Evolutionary conservation across 2,329 filamentous ascomycete species (phyloP), one percentile per base, ranked within the genome.

Genomic region (Paracamarosporium sp.): DNA sequence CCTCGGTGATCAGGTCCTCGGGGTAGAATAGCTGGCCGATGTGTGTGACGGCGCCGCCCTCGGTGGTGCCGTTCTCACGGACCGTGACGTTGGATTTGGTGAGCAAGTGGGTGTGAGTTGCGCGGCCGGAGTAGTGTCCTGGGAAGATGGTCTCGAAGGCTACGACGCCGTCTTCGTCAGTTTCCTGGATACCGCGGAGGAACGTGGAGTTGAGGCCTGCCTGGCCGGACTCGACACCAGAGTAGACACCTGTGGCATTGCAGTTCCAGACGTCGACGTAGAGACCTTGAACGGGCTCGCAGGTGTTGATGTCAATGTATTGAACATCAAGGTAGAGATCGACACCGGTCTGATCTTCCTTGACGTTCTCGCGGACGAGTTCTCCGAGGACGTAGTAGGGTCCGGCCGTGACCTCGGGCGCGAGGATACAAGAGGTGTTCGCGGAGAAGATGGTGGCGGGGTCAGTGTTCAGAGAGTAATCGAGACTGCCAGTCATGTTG

Each of bases 181-280:
- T 80, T 2, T 71, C 68, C 62, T 83, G 80, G 28, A 83, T 77
- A 35, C 82, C 82, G 4, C 82, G 80, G 11, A 84, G 76, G 66
- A 74, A 83, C 17, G 67, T 73, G 13, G 58, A 66, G 50, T 73
- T 60, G 17, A 65, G 51, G 17, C 62, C 62, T 20, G 27, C 61
- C 28, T 65, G 78, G 55, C 85, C 68, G 50, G 78, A 77, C 63
- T 84, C 81, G 28, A 82, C 83, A 13, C 74, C 69, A 53, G 61
- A 53, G 53, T 68, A 69, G 30, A 60, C 53, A 27, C 66, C 64
- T 5, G 68, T 69, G 1, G 63, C 41, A 50, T 71, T 74, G 63
- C 66, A 68, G 60, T 79, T 78, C 83, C 83, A 85, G 62, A 84
- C 79, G 57, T 86, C 83, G 27, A 85, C 66, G 47, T 76, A 81